phyloP scores from a whole-genome alignment of 305 asterid species.

The Solanum hybrid region DNA sequence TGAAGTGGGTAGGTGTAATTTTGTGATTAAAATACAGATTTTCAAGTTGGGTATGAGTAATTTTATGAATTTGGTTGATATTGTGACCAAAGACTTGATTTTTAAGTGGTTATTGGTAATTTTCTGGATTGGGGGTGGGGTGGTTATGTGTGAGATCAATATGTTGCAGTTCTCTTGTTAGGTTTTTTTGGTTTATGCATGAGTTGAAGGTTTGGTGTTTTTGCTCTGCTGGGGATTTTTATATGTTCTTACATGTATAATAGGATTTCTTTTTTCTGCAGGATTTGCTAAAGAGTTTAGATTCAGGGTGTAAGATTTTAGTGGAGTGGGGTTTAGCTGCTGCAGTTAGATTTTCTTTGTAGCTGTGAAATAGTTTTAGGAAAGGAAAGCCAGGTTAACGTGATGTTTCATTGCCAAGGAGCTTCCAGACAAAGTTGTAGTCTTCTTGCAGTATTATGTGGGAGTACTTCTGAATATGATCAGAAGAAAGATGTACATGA shows the following conservation, averaged over 20 bases:
- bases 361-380: conserved; percentile 13
- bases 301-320: not conserved
- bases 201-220: not conserved
- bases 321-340: not conserved
- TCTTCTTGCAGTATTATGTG: conserved; percentile 65
- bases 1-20: not conserved
- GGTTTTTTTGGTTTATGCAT: conserved; percentile 1
- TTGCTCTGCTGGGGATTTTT: not conserved
- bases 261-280: not conserved
- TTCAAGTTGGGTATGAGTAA: not conserved
- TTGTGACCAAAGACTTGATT: not conserved
- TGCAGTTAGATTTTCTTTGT: not conserved
- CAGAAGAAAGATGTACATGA: conserved; percentile 33
- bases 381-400: conserved; percentile 17
- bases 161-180: not conserved
- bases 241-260: not conserved
- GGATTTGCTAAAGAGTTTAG: not conserved
- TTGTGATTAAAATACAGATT: not conserved
- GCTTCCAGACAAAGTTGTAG: conserved; percentile 65
- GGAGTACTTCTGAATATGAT: conserved; percentile 39
- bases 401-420: conserved; percentile 87
- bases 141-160: not conserved
- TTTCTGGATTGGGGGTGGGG: not conserved
- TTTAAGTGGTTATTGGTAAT: not conserved
- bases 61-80: not conserved